Evolutionary conservation across 192 early-diverging fungal species (phyloP).

Genomic region (Entophlyctis luteolus): DNA sequence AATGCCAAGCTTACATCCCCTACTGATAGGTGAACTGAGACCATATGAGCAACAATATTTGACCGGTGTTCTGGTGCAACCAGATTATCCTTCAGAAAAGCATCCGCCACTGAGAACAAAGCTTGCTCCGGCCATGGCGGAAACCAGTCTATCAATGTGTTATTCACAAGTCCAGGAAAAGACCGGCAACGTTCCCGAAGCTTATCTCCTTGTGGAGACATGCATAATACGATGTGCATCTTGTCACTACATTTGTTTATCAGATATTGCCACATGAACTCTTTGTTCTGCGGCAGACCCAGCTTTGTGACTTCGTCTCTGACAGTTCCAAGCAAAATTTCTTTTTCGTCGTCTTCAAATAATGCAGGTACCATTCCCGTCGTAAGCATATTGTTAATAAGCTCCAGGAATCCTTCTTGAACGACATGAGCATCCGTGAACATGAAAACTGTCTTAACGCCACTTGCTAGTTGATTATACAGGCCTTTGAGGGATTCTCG

Average conservation of each 20-base stretch:
- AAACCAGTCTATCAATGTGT: conserved; percentile 65
- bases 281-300: conserved; percentile 48
- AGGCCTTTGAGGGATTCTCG: conserved; percentile 50
- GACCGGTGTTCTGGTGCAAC: conserved; percentile 45
- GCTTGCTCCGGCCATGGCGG: conserved; percentile 65
- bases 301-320: conserved; percentile 52
- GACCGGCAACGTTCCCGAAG: conserved; percentile 55
- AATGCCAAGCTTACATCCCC: conserved; percentile 50
- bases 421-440: conserved; percentile 64
- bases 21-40: conserved; percentile 56
- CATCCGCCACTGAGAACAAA: conserved; percentile 55
- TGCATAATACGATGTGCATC: conserved; percentile 56
- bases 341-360: conserved; percentile 61
- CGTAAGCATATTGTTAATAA: conserved; percentile 64
- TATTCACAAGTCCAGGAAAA: conserved; percentile 61
- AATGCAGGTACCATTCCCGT: conserved; percentile 59
- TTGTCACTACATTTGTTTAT: conserved; percentile 58
- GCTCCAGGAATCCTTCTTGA: conserved; percentile 60
- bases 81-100: conserved; percentile 49
- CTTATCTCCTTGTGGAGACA: conserved; percentile 64
- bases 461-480: conserved; percentile 46
- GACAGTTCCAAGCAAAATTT: conserved; percentile 42
- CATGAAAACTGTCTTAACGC: conserved; percentile 55
- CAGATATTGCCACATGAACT: conserved; percentile 60
- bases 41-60: conserved; percentile 55